A percentile compares a stretch with the other conserved stretches of the same genome.
Evolutionary conservation across 108 stramenopile species (phyloP).

Genomic region (Aurantiochytrium sp.): DNA sequence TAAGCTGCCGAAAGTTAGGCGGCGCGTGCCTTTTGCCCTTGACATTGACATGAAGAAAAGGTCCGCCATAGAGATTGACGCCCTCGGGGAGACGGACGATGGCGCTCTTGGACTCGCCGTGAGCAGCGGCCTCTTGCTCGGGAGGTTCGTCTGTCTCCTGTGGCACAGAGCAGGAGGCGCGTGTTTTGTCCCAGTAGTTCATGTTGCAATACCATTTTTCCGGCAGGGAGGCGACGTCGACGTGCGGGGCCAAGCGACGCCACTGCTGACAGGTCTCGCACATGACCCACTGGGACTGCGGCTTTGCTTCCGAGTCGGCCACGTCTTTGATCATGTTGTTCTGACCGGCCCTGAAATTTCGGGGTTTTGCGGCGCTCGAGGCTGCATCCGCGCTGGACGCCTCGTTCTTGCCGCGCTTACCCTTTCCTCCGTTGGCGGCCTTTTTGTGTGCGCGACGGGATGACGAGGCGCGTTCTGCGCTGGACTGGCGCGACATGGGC

Average conservation of each 20-base stretch:
- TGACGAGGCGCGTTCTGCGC: too few relatives aligned
- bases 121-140: neutral
- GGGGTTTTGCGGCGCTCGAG: neutral
- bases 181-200: constrained; percentile 60
- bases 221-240: constrained; percentile 57
- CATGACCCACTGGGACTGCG: constrained; percentile 68
- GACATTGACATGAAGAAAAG: neutral
- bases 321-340: neutral
- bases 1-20: neutral
- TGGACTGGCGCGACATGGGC: too few relatives aligned
- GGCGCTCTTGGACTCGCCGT: neutral
- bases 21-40: neutral
- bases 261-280: constrained; percentile 76
- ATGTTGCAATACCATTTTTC: constrained; percentile 75
- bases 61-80: neutral
- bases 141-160: neutral
- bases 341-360: neutral
- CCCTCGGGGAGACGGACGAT: neutral
- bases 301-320: neutral
- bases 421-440: neutral
- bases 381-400: neutral
- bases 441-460: neutral
- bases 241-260: constrained; percentile 63
- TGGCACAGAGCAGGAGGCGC: constrained; percentile 46
- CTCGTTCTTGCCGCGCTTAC: neutral